Base-by-base conservation (phyloP, 2,329 filamentous ascomycete species). In the Myriosclerotinia curreyana region DNA sequence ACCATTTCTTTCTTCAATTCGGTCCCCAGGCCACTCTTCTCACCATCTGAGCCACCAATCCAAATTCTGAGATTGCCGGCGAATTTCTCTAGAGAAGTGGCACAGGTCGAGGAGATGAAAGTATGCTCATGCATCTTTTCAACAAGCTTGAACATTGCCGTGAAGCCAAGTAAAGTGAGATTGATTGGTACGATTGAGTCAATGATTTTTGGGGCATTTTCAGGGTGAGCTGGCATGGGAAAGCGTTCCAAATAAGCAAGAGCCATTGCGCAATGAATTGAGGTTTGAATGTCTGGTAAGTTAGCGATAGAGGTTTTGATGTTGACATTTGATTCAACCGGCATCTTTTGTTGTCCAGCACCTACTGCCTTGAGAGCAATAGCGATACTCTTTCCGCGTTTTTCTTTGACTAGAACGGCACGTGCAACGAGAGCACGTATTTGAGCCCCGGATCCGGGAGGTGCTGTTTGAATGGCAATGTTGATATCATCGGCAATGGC, bases 381-480 rank as follows among this genome's bases (percentile, higher is more conserved):
- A 46, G 82, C 82, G 58, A 88, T 87, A 69, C 82, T 83, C 48
- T 78, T 76, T 49, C 80, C 82, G 50, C 83, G 82, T 64, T 80
- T 81, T 69, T 83, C 79, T 34, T 83, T 77, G 34, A 81, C 75
- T 20, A 88, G 75, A 22, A 87, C 78, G 5, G 86, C 84, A 28
- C 82, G 82, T 3, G 85, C 82, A 40, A 87, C 79, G 2, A 86
- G 77, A 28, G 83, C 84, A 42, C 85, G 84, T 20, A 83, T 77
- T 66, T 86, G 84, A 20, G 90, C 88, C 28, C 86, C 85, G 1
- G 92, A 96, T 15, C 89, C 90, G 46, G 89, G 86, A 0, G 94
- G 94, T 0, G 93, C 91, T 9, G 86, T 83, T 65, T 84, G 83
- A 67, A 91, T 81, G 2, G 93, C 91, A 42, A 91, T 80, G 0